phyloP scores from a whole-genome alignment of 495 filamentous ascomycete genomes.

The Patellaria atrata region DNA sequence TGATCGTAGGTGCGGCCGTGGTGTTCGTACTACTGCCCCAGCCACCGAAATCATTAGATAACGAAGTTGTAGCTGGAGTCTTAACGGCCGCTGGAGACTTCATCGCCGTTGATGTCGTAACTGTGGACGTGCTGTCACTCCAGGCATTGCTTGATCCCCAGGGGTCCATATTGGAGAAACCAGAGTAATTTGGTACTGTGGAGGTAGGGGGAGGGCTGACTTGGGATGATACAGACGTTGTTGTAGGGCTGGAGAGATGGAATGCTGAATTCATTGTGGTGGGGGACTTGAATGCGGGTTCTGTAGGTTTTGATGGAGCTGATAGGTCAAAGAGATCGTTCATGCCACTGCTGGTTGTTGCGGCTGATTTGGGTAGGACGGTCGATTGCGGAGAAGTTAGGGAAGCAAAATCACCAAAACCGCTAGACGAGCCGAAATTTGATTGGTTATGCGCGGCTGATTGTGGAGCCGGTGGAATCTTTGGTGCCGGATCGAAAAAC shows the following conservation, averaged over 20 bases:
- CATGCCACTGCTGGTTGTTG: constrained; percentile 37
- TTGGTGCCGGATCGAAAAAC: constrained; percentile 52
- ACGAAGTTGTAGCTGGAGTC: constrained; percentile 2
- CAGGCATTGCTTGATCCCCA: constrained; percentile 35
- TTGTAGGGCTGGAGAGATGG: constrained; percentile 51
- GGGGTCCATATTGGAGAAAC: constrained; percentile 34
- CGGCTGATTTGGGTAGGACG: constrained; percentile 41
- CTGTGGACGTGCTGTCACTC: constrained; percentile 19
- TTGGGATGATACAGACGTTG: constrained; percentile 25
- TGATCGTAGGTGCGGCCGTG: constrained; percentile 30
- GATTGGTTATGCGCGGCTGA: constrained; percentile 8
- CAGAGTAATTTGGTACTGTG: constrained; percentile 30
- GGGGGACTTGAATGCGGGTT: constrained; percentile 28
- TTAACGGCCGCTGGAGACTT: constrained; percentile 27
- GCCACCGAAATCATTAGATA: too few species aligned
- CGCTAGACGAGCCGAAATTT: constrained; percentile 11
- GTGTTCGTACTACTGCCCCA: constrained; percentile 9
- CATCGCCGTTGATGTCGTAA: constrained; percentile 28
- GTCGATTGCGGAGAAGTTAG: constrained; percentile 22
- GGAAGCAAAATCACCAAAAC: constrained; percentile 29
- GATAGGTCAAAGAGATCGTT: constrained; percentile 72
- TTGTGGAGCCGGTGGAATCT: constrained; percentile 17
- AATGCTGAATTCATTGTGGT: constrained; percentile 51
- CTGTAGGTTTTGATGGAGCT: constrained; percentile 31
- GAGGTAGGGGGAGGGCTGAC: constrained; percentile 22